A percentile compares a stretch with the other conserved stretches of the same genome.
phyloP scores from a whole-genome alignment of 306 rosid species.

The Cyamopsis tetragonoloba region DNA sequence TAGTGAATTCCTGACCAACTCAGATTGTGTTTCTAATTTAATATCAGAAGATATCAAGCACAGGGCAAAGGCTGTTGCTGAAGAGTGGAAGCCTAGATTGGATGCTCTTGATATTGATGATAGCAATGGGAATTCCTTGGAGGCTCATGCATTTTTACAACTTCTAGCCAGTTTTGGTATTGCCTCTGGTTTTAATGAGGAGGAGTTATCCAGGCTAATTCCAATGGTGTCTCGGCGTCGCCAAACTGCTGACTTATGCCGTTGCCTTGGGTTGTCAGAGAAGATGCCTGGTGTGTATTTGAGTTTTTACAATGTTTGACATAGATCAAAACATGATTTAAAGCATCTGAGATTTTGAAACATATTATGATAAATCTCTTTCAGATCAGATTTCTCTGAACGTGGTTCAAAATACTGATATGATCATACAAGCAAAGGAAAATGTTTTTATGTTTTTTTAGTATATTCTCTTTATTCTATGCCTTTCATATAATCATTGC shows the following conservation, averaged over 20 bases:
- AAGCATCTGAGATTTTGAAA: neutral
- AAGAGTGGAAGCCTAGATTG: constrained; percentile 92
- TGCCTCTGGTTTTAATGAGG: constrained; percentile 80
- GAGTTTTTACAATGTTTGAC: neutral
- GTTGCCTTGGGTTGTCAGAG: constrained; percentile 85
- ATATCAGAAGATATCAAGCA: constrained; percentile 65
- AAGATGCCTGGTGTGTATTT: constrained; percentile 82
- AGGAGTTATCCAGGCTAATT: constrained; percentile 72
- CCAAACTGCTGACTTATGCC: constrained; percentile 94
- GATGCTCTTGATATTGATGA: constrained; percentile 88
- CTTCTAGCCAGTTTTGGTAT: constrained; percentile 80
- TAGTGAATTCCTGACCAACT: constrained; percentile 56
- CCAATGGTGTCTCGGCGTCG: constrained; percentile 98
- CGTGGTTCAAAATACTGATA: no score
- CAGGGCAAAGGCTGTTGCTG: constrained; percentile 74
- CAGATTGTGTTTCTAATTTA: constrained; percentile 44
- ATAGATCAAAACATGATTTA: neutral
- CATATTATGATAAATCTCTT: neutral
- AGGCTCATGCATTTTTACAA: constrained; percentile 99
- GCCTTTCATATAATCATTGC: neutral
- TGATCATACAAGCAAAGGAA: neutral
- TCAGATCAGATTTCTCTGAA: no score
- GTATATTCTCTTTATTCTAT: neutral
- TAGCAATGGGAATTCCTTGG: constrained; percentile 90
- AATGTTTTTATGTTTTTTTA: neutral